Evolutionary conservation across 768 basidiomycete genomes (phyloP).

Genomic region (Podaxis sp.): DNA sequence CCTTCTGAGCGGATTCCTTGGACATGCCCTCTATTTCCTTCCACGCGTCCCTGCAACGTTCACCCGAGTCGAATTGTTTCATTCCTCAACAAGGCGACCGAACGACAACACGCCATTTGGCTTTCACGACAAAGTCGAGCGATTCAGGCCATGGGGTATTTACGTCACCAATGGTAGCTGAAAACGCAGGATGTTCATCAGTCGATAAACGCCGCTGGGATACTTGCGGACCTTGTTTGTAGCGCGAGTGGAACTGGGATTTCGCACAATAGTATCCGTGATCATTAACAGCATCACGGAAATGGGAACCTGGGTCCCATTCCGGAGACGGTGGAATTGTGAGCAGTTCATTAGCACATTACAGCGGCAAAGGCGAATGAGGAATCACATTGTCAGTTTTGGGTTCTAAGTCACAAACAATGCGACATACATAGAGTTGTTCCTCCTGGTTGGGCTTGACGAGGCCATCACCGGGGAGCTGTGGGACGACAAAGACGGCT

Average conservation of each 20-base stretch:
- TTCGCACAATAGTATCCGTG: background rate
- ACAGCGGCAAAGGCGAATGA: background rate
- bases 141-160: constrained; percentile 63
- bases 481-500: constrained; percentile 62
- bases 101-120: constrained; percentile 68
- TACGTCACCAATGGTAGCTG: constrained; percentile 74
- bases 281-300: too few species aligned
- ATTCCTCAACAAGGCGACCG: background rate
- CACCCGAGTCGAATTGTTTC: background rate
- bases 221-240: constrained; percentile 74
- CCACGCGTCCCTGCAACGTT: constrained; percentile 77
- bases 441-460: constrained; percentile 73
- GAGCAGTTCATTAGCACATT: too few species aligned
- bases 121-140: constrained; percentile 85
- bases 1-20: constrained; percentile 63
- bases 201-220: too few species aligned
- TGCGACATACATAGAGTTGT: constrained; percentile 65
- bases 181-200: background rate
- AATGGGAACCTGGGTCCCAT: constrained; percentile 4
- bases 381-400: background rate
- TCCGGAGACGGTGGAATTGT: background rate
- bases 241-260: constrained; percentile 84
- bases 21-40: constrained; percentile 62
- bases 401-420: background rate
- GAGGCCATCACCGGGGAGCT: constrained; percentile 81